Evolutionary conservation across 106 monocot species (phyloP), one percentile per base, ranked within the genome.

Genomic region (Apostasia shenzhenica): DNA sequence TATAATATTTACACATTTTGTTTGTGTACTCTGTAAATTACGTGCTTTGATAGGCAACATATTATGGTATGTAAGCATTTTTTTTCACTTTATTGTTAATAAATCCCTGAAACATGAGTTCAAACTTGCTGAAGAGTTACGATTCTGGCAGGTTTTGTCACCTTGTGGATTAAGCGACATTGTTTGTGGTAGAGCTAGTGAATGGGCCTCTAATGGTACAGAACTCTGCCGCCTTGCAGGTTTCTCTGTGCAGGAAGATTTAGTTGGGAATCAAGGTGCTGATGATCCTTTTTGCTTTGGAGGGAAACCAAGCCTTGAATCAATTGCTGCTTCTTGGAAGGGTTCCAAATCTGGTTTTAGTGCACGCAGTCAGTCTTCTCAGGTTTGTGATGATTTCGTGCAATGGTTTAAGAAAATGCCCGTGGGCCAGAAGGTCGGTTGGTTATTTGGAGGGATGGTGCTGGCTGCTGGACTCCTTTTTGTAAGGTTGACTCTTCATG

Each of bases 141-240:
- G 66, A 72, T 12, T 78, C 14, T 80, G 40, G 63, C 89, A 99
- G 97, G 79, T 83, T 59, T 74, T 99, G 69, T 87, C 83, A 67
- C 97, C 97, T 57, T 99, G 97, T 74, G 87, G 92, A 73, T 77
- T 81, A 68, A 82, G 75, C n/a, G 85, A 93, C 73, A 72, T 90
- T 63, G 63, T 99, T 26, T 99, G 97, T 85, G 97, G 97, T 66
- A 84, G 72, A 81, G 82, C 80, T 70, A 79, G 77, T 51, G 79
- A 90, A 73, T 99, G 85, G 92, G 87, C 72, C 61, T 87, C 89
- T 81, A 99, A 99, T 83, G 89, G 97, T 61, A 99, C 97, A 76
- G 90, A 99, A 65, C 70, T 99, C 66, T 99, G 92, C 76, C 78
- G 11, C 11, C 74, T 87, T 75, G 85, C 92, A 58, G 97, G 97